These are phyloP conservation scores for Ceratocystis huliohia DNA, from an alignment of 2,329 filamentous ascomycete species.

Conservation along the genomic window DNA sequence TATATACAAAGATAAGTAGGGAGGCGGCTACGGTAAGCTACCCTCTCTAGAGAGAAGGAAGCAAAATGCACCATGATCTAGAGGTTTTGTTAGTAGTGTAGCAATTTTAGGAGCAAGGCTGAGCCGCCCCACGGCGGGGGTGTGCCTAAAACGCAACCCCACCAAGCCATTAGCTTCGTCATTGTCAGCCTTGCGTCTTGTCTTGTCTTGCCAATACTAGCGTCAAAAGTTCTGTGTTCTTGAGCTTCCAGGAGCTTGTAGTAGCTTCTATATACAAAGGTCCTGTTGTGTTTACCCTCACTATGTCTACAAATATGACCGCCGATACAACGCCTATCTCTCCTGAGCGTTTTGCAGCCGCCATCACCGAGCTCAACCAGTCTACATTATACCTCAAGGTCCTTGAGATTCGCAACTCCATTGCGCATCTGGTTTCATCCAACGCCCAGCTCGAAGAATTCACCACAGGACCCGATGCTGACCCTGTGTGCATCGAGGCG, in stretches of 20 bases:
- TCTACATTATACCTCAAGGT: constrained; percentile 59
- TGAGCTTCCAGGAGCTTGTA: too few relatives aligned
- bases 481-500: constrained; percentile 60
- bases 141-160: constrained; percentile 19
- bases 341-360: constrained; percentile 50
- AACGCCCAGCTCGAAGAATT: constrained; percentile 61
- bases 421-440: constrained; percentile 59
- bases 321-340: constrained; percentile 48
- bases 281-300: not conserved
- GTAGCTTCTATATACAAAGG: not conserved
- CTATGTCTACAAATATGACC: constrained; percentile 38
- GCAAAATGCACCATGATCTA: not conserved
- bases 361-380: constrained; percentile 53
- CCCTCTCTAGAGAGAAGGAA: not conserved
- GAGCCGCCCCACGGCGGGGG: constrained; percentile 14
- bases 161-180: constrained; percentile 5
- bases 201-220: not conserved
- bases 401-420: constrained; percentile 61
- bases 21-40: not conserved
- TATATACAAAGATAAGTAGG: not conserved
- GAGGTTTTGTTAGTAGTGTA: not conserved
- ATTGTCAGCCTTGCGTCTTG: constrained; percentile 10
- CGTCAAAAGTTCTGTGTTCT: too few relatives aligned
- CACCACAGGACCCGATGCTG: constrained; percentile 39
- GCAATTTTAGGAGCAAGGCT: constrained; percentile 9